These are phyloP conservation scores for Yamadazyma buinensis DNA, from an alignment of 1,139 yeast species.

Conservation along the genomic window DNA sequence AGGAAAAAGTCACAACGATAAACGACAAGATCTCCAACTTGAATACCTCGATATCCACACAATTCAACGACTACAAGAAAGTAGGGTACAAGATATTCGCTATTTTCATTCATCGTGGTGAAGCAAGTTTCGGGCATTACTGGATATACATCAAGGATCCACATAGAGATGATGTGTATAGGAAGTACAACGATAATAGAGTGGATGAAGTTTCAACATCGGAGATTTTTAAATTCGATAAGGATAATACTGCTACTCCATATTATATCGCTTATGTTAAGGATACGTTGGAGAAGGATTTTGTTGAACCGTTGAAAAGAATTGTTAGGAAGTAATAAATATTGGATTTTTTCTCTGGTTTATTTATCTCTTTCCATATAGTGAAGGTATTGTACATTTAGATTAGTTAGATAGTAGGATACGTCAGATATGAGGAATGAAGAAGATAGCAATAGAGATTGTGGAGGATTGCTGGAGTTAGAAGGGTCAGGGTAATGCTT, in stretches of 20 bases:
- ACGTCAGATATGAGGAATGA: too few relatives aligned
- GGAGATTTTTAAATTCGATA: slow-evolving; percentile 73
- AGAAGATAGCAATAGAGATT: too few relatives aligned
- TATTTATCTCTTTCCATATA: too few relatives aligned
- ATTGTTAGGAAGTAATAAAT: too few relatives aligned
- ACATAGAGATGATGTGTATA: slow-evolving; percentile 55
- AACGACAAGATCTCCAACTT: slow-evolving; percentile 27
- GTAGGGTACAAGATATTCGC: slow-evolving; percentile 85
- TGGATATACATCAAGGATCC: slow-evolving; percentile 91
- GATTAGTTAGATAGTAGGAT: too few relatives aligned
- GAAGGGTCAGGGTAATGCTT: too few relatives aligned
- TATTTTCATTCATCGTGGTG: slow-evolving; percentile 91
- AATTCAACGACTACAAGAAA: slow-evolving; percentile 55
- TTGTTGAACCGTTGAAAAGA: slow-evolving; percentile 67
- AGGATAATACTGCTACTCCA: slow-evolving; percentile 86
- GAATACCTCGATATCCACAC: slow-evolving; percentile 46
- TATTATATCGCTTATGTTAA: slow-evolving; percentile 83
- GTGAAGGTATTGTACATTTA: too few relatives aligned
- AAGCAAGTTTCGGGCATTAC: slow-evolving; percentile 94
- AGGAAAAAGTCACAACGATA: slow-evolving; percentile 17
- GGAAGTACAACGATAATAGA: slow-evolving; percentile 90
- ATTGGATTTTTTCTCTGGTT: too few relatives aligned
- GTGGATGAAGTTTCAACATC: slow-evolving; percentile 73
- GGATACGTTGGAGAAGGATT: slow-evolving; percentile 54
- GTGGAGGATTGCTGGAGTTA: too few relatives aligned